Percentiles rank a stretch among this genome's conserved stretches.
Conservation (phyloP, 169 alveolate genomes). For the Plasmodium sp. region DNA sequence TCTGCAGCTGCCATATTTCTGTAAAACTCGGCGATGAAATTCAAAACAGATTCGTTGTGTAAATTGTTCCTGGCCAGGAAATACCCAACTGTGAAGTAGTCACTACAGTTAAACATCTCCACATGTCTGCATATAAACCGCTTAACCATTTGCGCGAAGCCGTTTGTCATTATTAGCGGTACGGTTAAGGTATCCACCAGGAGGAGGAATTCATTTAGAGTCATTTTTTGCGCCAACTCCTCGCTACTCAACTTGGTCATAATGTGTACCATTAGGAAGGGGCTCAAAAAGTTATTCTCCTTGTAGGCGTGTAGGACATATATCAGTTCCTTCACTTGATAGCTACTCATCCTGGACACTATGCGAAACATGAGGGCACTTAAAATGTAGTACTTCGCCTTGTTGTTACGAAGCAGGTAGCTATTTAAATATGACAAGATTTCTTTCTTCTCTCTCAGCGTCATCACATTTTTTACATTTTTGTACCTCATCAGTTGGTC, state of each 20-base stretch:
- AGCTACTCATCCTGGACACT: background rate
- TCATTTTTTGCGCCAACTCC: background rate
- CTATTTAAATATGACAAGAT: constrained; percentile 51
- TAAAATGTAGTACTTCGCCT: constrained; percentile 51
- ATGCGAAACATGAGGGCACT: constrained; percentile 23
- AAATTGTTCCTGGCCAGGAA: constrained; percentile 67
- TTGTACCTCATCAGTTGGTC: constrained; percentile 25
- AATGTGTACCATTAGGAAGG: constrained; percentile 51
- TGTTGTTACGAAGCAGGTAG: constrained; percentile 18
- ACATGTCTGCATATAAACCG: constrained; percentile 6
- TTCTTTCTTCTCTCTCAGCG: constrained; percentile 2
- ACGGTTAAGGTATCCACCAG: constrained; percentile 36
- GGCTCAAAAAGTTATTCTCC: constrained; percentile 29
- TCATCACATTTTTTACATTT: constrained; percentile 41
- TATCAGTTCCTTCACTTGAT: constrained; percentile 51
- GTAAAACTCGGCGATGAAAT: constrained; percentile 29
- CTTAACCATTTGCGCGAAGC: background rate
- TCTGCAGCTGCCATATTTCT: background rate
- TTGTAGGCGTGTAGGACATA: constrained; percentile 45
- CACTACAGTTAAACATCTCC: background rate
- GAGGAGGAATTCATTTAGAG: constrained; percentile 38
- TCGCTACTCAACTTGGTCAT: background rate
- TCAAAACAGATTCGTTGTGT: constrained; percentile 6
- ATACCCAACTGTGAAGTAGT: constrained; percentile 32
- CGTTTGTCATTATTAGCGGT: constrained; percentile 41